phyloP scores from a whole-genome alignment of 305 asterid genomes.

The Petunia hybrid region DNA sequence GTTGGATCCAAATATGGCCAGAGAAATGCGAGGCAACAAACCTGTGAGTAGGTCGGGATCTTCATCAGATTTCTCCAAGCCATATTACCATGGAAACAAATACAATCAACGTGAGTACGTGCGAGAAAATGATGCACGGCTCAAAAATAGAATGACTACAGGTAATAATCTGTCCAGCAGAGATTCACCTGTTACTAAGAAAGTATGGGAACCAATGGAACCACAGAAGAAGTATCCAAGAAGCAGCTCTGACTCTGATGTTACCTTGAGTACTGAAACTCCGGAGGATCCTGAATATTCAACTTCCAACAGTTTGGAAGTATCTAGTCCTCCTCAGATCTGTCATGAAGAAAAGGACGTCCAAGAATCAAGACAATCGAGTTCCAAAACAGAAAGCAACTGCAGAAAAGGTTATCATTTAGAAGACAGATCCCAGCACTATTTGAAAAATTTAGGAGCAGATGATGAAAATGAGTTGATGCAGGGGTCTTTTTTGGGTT shows the following conservation, averaged over 20 bases:
- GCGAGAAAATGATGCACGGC: slow-evolving; percentile 57
- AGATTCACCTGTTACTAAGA: slow-evolving; percentile 10
- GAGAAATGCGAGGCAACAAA: slow-evolving; percentile 56
- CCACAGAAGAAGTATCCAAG: slow-evolving; percentile 60
- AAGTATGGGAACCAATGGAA: slow-evolving; percentile 92
- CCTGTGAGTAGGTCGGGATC: slow-evolving; percentile 53
- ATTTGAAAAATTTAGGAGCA: slow-evolving; percentile 44
- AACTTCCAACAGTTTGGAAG: slow-evolving; percentile 50
- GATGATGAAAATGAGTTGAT: slow-evolving; percentile 50
- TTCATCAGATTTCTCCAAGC: slow-evolving; percentile 60
- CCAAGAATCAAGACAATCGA: slow-evolving; percentile 39
- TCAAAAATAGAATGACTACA: slow-evolving; percentile 52
- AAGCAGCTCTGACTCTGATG: slow-evolving; percentile 69
- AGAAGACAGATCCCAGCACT: slow-evolving; percentile 43
- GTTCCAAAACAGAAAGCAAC: slow-evolving; percentile 37
- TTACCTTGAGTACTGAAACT: slow-evolving; percentile 63
- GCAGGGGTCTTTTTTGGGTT: slow-evolving; percentile 46
- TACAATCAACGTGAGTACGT: slow-evolving; percentile 53
- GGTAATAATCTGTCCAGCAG: slow-evolving; percentile 47
- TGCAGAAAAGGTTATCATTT: slow-evolving; percentile 39
- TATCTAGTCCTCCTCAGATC: slow-evolving; percentile 42
- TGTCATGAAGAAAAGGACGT: slow-evolving; percentile 45
- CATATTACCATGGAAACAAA: slow-evolving; percentile 54
- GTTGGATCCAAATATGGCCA: slow-evolving; percentile 48
- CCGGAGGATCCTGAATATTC: slow-evolving; percentile 56